A percentile compares a stretch with the other conserved stretches of the same genome.
These are phyloP conservation scores for Mycena venus DNA, from an alignment of 768 basidiomycete species.

Conservation along the genomic window DNA sequence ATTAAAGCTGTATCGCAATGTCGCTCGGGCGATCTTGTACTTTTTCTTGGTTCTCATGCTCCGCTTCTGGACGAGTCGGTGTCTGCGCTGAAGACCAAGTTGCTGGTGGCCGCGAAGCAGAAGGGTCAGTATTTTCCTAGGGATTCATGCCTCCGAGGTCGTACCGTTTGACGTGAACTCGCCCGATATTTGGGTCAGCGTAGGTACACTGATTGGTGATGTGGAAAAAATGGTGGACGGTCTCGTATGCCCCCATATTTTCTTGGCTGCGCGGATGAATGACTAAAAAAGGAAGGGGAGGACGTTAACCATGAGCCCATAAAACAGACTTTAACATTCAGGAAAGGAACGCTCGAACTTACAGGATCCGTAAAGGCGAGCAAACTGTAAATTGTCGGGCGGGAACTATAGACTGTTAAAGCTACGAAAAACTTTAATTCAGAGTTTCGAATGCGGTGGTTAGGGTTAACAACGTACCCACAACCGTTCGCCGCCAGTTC, in stretches of 20 bases:
- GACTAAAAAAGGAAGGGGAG: background rate
- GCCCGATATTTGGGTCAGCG: background rate
- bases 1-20: slow-evolving; percentile 8
- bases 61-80: background rate
- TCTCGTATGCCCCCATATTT: background rate
- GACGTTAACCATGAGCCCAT: slow-evolving; percentile 2
- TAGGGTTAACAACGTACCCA: background rate
- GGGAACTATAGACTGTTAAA: slow-evolving; percentile 5
- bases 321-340: background rate
- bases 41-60: background rate
- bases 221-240: background rate
- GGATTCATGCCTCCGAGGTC: slow-evolving; percentile 5
- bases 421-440: background rate
- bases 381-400: background rate
- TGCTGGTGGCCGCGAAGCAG: slow-evolving; percentile 1
- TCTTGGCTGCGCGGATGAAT: slow-evolving; percentile 3
- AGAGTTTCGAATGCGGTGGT: background rate
- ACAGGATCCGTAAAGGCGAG: background rate
- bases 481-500: background rate
- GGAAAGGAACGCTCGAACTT: background rate
- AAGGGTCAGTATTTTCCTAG: background rate
- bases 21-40: background rate
- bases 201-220: background rate
- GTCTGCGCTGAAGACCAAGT: background rate
- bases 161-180: slow-evolving; percentile 8